Base-by-base conservation (phyloP, 129 eudicot species). In the Cynara cardunculus region DNA sequence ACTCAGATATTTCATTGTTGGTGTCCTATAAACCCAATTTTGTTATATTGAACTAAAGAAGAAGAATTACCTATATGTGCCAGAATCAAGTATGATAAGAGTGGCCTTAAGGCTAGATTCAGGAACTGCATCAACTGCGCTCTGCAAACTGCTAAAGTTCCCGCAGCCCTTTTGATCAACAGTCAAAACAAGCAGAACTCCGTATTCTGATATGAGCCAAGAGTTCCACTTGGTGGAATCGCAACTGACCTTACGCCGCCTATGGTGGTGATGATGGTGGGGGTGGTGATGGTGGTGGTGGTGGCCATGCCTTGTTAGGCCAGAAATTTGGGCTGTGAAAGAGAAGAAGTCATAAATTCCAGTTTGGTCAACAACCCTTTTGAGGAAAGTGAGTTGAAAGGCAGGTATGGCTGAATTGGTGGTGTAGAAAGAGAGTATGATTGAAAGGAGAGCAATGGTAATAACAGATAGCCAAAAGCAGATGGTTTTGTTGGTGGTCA, bases 121-220 rank as follows among this genome's bases (percentile, higher is more conserved):
- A 73, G 97, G 94, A 56, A 87, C 91, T 9, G 89, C 86, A 82
- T 95, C 97, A 18, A 95, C 87, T 11, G 99, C 99, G 80, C 90
- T 84, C 34, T 95, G 99, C 39, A 92, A 70, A 73, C 89, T 95
- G 64, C 86, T 92, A 39, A 95, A 95, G 81, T 92, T 95, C 59
- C 88, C 96, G 73, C 99, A 92, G 25, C 92, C 97, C 30, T 86
- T 86, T 41, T 31, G 75, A 75, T 84, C 97, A 18, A 92, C 99
- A 0, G 94, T 92, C 67, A 87, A 78, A 32, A 89, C 87, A 67
- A 74, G 91, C 27, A 81, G 66, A 76, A 92, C 89, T 4, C 72
- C 78, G 25, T 92, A 90, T 39, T 73, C 64, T 1, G 91, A 80
- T 32, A 83, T 19, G 16, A 90, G 94, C 32, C 25, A 67, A 70